These are phyloP conservation scores for Ambispora gerdemannii DNA, from an alignment of 192 early-diverging fungal species.

Conservation along the genomic window DNA sequence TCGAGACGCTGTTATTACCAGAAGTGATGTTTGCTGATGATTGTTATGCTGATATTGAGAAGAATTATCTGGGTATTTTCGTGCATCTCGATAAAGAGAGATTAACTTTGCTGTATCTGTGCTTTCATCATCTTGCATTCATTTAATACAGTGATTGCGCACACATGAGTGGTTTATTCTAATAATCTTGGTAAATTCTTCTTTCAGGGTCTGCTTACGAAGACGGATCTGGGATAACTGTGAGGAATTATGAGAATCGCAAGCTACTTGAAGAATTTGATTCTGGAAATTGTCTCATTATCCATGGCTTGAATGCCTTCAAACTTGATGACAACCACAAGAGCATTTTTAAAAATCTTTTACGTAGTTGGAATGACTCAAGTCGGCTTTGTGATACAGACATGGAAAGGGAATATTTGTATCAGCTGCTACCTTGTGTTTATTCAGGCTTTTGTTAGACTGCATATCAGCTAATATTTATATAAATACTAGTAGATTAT, in stretches of 20 bases:
- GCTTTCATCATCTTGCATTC: no score
- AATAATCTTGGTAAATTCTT: background rate
- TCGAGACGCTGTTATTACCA: background rate
- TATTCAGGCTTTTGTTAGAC: no score
- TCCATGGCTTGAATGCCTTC: constrained; percentile 7
- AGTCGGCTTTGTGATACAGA: background rate
- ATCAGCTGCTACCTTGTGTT: constrained; percentile 7
- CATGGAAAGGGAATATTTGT: constrained; percentile 6
- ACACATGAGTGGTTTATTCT: background rate
- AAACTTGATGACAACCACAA: background rate
- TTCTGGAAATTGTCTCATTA: constrained; percentile 7
- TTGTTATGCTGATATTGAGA: background rate
- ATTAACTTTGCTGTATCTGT: background rate
- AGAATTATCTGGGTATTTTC: background rate
- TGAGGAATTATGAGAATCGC: background rate
- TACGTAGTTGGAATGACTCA: constrained; percentile 3
- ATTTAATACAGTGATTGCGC: background rate
- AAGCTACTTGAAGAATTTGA: background rate
- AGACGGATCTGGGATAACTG: background rate
- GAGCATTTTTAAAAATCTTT: constrained; percentile 3
- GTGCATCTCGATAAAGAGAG: background rate
- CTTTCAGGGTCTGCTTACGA: background rate
- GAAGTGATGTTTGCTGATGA: constrained; percentile 7
- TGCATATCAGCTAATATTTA: background rate
- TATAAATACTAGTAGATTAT: no score